Base-by-base conservation (phyloP, 2,329 filamentous ascomycete species). In the Chaetomiaceae sp. region DNA sequence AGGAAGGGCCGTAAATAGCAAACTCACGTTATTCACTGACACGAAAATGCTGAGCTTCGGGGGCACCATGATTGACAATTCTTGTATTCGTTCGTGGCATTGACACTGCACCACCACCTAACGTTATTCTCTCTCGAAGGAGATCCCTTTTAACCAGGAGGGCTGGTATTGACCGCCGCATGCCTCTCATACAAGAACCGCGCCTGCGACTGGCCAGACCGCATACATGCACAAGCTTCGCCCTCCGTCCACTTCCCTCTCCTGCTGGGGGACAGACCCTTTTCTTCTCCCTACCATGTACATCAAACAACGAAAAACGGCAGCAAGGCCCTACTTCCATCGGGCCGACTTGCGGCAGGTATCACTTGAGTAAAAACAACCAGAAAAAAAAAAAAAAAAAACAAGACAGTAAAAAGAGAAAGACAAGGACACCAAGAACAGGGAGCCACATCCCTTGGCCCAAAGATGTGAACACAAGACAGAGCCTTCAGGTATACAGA, bases 281-380 rank as follows among this genome's bases (percentile, higher is more conserved):
- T 14, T 19, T 9, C 31, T 8, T 36, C 43, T 23, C 29, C 19
- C 37, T 23, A 40, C 3, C 33, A 14, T 20, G n/a, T 15, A 23
- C 23, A 43, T 34, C 19, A 43, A 20, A 27, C 17, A 50, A 23
- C 1, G 27, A 43, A 29, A 12, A 25, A 22, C 47, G 36, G 47
- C 47, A 37, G 29, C 38, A 36, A 40, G 29, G 25, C 27, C 47
- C 27, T 22, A 20, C 31, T 27, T 49, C 38, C 39, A 43, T 36
- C 29, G 38, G 47, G 27, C 47, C 38, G 17, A 19, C 47, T 50
- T 50, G 38, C 47, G 38, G 29, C 31, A 42, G 47, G 47, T 50
- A 50, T 50, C 47, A 50, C 31, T 50, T n/a, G n/a, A 27, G 34
- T 8, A 17, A 19, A 20, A 50, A 49, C 47, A 49, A 17, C 29